Base-by-base conservation (phyloP, 1,284 basidiomycete genomes). In the Takashimella tepidaria region DNA sequence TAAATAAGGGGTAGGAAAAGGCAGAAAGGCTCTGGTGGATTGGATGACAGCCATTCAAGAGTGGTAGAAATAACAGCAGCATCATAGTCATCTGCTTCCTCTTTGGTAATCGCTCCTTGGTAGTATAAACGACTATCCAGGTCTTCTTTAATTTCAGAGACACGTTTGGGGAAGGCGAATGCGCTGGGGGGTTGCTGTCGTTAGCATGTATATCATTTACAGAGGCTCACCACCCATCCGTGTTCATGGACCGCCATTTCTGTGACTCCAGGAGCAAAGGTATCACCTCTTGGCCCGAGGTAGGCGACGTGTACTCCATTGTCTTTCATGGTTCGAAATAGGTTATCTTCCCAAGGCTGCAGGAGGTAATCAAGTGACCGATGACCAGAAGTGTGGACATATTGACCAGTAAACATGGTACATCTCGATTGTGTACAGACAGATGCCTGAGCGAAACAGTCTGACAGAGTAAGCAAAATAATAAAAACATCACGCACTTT, bases 341-440 rank as follows among this genome's bases (percentile, higher is more conserved):
- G 46, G 49, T 55, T 55, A 16, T 23, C 44, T 26, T 55, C 54
- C 54, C 54, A 55, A 5, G 43, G 44, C 37, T 55, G 22, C 10
- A 55, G 44, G 5, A 55, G 43, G 24, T 51, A 45, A n/a, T 55
- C 54, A 22, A 55, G 50, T n/a, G 49, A 51, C 19, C 54, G 42
- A 31, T 55, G 54, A 16, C 31, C 54, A 5, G 54, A 46, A 16
- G 54, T 55, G 27, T 55, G 54, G 19, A 51, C 23, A 49, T 55
- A 55, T 25, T 55, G 49, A 0, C 54, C 54, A 4, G 54, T 50
- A 45, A 55, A 55, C 54, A 55, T 55, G n/a, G 54, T 25, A 45
- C 54, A 55, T 25, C 54, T 49, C 3, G 49, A 51, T 41, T 55
- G 54, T 11, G 54, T 55, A 41, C 54, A 55, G 23, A 55, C 54